Conservation (phyloP, 257 asterid species). For the Jacaranda mimosifolia region DNA sequence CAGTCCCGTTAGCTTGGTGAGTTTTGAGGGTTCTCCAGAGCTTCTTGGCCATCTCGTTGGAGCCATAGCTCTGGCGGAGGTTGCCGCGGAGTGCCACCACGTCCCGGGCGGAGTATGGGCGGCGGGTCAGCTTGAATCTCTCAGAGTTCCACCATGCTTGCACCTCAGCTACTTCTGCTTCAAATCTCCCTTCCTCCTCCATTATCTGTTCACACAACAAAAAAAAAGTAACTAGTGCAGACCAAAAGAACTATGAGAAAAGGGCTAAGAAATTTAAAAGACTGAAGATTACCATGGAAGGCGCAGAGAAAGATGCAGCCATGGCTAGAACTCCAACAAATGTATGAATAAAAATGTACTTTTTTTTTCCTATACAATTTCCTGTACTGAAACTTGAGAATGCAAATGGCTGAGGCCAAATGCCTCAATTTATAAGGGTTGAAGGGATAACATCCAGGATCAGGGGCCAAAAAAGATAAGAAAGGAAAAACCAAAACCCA, state of each 20-base stretch:
- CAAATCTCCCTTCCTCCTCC: conserved; percentile 95
- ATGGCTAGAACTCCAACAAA: conserved; percentile 67
- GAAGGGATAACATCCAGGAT: conserved; percentile 33
- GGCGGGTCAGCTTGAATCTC: conserved; percentile 78
- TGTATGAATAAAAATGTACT: neutral
- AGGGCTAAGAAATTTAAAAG: neutral
- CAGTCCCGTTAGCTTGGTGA: conserved; percentile 89
- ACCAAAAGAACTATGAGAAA: neutral
- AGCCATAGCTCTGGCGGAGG: conserved; percentile 75
- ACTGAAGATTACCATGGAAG: conserved; percentile 71
- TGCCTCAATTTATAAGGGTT: conserved; percentile 56
- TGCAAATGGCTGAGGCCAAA: conserved; percentile 34
- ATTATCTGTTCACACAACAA: conserved; percentile 58
- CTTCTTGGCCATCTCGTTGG: conserved; percentile 89
- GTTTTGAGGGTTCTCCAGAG: conserved; percentile 93
- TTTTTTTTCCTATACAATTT: conserved; percentile 33
- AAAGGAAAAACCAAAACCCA: conserved; percentile 41
- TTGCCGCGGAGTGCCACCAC: conserved; percentile 91
- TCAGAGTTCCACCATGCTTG: conserved; percentile 98
- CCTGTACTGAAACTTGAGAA: conserved; percentile 3
- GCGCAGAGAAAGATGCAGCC: conserved; percentile 90
- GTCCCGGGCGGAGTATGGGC: conserved; percentile 94
- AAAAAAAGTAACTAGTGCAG: neutral
- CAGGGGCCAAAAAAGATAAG: conserved; percentile 43
- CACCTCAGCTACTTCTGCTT: conserved; percentile 90